Percentiles rank a stretch among this genome's conserved stretches.
Conservation (phyloP, 345 rosid species). For the Clausena lansium region DNA sequence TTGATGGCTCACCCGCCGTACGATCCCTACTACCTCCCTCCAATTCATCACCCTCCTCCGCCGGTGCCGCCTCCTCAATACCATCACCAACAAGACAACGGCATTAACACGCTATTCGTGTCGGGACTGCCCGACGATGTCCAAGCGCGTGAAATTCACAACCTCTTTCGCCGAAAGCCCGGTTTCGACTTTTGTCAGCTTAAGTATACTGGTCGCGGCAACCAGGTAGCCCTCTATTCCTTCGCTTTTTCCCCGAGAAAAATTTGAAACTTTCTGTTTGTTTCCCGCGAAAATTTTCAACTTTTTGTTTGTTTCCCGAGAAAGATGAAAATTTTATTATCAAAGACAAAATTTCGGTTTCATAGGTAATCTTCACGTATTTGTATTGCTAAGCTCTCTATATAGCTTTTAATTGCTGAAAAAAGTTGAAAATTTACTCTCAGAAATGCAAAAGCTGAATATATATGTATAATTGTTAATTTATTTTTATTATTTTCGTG, state of each 20-base stretch:
- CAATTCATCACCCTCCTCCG: slow-evolving; percentile 16
- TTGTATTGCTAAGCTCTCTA: neutral
- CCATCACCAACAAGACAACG: slow-evolving; percentile 23
- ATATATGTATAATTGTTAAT: neutral
- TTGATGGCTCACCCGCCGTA: slow-evolving; percentile 54
- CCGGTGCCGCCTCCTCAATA: slow-evolving; percentile 17
- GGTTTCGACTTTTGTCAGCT: slow-evolving; percentile 86
- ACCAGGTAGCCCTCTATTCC: slow-evolving; percentile 50
- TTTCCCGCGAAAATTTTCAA: slow-evolving; percentile 10
- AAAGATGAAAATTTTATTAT: neutral
- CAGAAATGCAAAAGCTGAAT: neutral
- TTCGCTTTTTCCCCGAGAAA: neutral
- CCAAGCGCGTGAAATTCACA: slow-evolving; percentile 88
- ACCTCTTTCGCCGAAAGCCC: slow-evolving; percentile 72
- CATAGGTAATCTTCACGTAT: neutral
- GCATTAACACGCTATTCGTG: slow-evolving; percentile 71
- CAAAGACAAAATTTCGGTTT: neutral
- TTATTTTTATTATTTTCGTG: neutral
- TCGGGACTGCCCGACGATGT: slow-evolving; percentile 90
- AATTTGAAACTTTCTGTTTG: slow-evolving; percentile 6
- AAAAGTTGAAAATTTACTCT: neutral
- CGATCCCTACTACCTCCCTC: slow-evolving; percentile 55
- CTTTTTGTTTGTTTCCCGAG: neutral
- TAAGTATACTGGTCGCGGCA: slow-evolving; percentile 90
- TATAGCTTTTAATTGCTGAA: neutral